Evolutionary conservation across 345 rosid species (phyloP).

Genomic region (Salix koriyanagi): DNA sequence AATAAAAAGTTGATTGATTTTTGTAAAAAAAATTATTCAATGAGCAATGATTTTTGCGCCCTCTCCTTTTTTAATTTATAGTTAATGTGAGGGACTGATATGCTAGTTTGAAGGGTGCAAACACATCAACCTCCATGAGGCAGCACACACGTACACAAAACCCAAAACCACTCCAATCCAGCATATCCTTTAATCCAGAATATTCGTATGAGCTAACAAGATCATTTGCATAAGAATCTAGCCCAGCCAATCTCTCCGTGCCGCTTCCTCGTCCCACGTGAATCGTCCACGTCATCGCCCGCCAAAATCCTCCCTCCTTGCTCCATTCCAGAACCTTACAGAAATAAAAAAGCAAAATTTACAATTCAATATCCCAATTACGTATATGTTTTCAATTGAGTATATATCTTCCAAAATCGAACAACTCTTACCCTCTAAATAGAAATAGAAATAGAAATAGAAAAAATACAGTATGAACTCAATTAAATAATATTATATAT

Average conservation of each 20-base stretch:
- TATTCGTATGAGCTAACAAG: conserved; percentile 13
- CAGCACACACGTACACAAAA: conserved; percentile 2
- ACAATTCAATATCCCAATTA: not conserved
- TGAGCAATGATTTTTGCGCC: too few relatives aligned
- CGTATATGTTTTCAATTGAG: not conserved
- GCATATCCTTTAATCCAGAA: conserved; percentile 9
- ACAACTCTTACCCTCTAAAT: not conserved
- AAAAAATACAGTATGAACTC: too few relatives aligned
- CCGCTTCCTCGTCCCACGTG: conserved; percentile 14
- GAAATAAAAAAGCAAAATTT: not conserved
- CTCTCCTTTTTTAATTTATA: too few relatives aligned
- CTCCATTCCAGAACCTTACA: conserved; percentile 27
- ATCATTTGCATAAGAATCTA: conserved; percentile 12
- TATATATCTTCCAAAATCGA: not conserved
- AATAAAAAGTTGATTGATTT: too few relatives aligned
- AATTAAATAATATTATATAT: too few relatives aligned
- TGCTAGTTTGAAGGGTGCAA: not conserved
- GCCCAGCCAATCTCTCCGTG: conserved; percentile 10
- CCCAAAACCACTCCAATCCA: not conserved
- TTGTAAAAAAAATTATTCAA: too few relatives aligned
- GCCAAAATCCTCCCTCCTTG: conserved; percentile 16
- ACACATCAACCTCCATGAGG: not conserved
- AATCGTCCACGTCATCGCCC: conserved; percentile 26
- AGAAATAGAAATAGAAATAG: too few relatives aligned
- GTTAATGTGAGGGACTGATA: too few relatives aligned